These are phyloP conservation scores for Stylosanthes scabra DNA, from an alignment of 331 rosid species.

Conservation along the genomic window DNA sequence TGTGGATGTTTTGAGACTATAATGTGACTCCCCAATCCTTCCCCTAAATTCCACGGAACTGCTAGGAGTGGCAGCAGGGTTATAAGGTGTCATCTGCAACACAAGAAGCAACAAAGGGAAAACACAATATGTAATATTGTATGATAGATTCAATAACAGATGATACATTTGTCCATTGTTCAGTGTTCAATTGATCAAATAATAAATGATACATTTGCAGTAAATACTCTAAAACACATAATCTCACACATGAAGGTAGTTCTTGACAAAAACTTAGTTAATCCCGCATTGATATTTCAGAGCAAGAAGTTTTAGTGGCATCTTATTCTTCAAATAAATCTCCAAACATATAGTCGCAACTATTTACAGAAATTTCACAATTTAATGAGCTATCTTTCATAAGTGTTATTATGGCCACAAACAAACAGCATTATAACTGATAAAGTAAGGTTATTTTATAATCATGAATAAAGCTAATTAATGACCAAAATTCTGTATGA, in stretches of 20 bases:
- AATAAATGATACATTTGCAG: conserved; percentile 3
- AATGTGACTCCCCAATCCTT: conserved; percentile 78
- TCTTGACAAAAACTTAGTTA: conserved; percentile 9
- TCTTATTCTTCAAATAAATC: conserved; percentile 8
- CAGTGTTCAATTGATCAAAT: conserved; percentile 3
- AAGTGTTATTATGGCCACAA: conserved; percentile 2
- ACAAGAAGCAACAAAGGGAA: conserved; percentile 52
- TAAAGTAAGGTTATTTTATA: not conserved
- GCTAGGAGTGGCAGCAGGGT: conserved; percentile 82
- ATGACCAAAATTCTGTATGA: not conserved
- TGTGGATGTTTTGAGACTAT: conserved; percentile 90
- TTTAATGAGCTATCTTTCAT: not conserved
- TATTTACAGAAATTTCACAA: not conserved
- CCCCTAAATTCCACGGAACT: conserved; percentile 89
- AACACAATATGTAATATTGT: conserved; percentile 27
- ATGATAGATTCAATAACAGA: conserved; percentile 4
- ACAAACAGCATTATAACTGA: not conserved
- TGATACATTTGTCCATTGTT: not conserved
- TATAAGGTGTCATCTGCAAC: conserved; percentile 90
- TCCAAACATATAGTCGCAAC: not conserved
- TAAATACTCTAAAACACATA: not conserved
- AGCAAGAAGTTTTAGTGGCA: not conserved
- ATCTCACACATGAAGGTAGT: conserved; percentile 4
- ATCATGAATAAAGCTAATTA: conserved; percentile 11
- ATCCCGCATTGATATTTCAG: not conserved